Evolutionary conservation across 306 rosid species (phyloP).

Genomic region (Quercus dentata): DNA sequence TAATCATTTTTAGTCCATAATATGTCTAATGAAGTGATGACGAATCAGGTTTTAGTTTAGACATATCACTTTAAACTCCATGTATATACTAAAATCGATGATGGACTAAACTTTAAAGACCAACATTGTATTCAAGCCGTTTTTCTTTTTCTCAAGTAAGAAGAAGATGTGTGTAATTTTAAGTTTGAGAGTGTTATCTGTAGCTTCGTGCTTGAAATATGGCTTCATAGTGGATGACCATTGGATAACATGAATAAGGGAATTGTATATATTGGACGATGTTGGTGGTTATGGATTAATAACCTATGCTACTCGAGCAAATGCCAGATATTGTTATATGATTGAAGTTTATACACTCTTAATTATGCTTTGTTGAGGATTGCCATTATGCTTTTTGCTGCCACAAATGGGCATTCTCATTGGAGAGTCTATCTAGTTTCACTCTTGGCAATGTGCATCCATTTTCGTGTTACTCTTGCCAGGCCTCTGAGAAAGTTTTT

Average conservation of each 20-base stretch:
- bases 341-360: background rate
- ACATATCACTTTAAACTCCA: no score
- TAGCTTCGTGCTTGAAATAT: no score
- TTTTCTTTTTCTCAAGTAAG: no score
- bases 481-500: background rate
- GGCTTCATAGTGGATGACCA: background rate
- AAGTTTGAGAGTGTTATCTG: no score
- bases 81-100: no score
- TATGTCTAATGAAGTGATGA: no score
- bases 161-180: no score
- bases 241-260: background rate
- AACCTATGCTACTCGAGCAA: background rate
- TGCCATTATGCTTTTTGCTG: background rate
- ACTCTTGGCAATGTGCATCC: background rate
- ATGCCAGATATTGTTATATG: background rate
- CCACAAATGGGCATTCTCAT: background rate
- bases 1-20: no score
- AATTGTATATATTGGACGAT: background rate
- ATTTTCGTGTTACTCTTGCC: background rate
- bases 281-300: background rate
- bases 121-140: no score
- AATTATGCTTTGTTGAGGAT: background rate
- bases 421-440: background rate
- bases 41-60: no score
- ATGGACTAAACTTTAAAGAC: no score